These are phyloP conservation scores for Wickerhamomyces sp. DNA, from an alignment of 1,139 yeast species.

Conservation along the genomic window DNA sequence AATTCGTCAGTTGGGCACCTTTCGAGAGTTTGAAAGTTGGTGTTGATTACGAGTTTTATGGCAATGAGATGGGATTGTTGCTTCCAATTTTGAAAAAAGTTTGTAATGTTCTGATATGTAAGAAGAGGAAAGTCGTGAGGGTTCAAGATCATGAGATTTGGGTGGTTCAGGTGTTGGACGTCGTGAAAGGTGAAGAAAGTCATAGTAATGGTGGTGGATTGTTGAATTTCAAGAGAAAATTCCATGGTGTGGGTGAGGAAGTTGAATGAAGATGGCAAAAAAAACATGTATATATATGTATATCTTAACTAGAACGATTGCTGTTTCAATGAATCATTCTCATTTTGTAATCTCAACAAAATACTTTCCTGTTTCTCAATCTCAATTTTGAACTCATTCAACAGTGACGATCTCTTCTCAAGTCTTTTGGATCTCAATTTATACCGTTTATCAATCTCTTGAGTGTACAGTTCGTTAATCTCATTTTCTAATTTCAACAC, in stretches of 20 bases:
- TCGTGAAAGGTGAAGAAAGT: conserved; percentile 32
- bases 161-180: conserved; percentile 65
- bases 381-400: conserved; percentile 24
- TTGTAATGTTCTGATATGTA: conserved; percentile 62
- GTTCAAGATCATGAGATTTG: conserved; percentile 86
- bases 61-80: conserved; percentile 29
- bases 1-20: conserved; percentile 24
- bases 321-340: conserved; percentile 7
- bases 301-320: neutral
- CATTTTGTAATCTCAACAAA: conserved; percentile 7
- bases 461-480: conserved; percentile 26
- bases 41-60: conserved; percentile 19
- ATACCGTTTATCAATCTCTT: conserved; percentile 26
- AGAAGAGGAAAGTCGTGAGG: conserved; percentile 44
- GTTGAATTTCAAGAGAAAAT: conserved; percentile 57
- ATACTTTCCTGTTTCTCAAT: conserved; percentile 20
- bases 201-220: conserved; percentile 33
- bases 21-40: conserved; percentile 26
- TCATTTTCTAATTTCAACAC: conserved; percentile 26
- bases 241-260: conserved; percentile 43
- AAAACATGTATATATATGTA: neutral
- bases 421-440: conserved; percentile 25
- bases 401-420: conserved; percentile 21
- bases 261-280: conserved; percentile 1
- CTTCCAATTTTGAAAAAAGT: conserved; percentile 59